These are phyloP conservation scores for Solanum hybrid DNA, from an alignment of 305 asterid genomes.

Conservation along the genomic window DNA sequence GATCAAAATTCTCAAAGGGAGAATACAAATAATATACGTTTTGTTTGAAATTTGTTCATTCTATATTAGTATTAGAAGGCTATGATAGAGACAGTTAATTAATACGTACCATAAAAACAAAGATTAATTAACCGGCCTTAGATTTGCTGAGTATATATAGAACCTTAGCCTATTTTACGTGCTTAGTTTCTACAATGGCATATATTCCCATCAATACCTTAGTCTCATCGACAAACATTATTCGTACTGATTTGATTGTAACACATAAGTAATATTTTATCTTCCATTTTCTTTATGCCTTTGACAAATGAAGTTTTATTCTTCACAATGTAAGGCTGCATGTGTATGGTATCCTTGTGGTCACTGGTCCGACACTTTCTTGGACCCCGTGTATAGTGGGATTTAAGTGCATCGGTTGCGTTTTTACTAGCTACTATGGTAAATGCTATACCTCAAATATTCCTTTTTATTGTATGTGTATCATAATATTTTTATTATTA, in stretches of 20 bases:
- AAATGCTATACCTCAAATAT: neutral
- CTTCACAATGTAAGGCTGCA: neutral
- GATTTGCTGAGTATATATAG: neutral
- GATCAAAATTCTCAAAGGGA: neutral
- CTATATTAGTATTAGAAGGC: neutral
- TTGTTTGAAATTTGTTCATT: neutral
- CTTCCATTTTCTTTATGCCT: neutral
- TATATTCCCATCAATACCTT: conserved; percentile 1
- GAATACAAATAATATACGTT: neutral
- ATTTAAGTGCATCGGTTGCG: neutral
- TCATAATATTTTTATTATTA: too few relatives aligned
- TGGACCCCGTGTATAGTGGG: neutral
- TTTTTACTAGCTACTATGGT: neutral
- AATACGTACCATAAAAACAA: neutral
- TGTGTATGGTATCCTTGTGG: neutral
- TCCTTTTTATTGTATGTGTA: too few relatives aligned
- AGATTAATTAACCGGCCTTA: neutral
- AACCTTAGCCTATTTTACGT: neutral
- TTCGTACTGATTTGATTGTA: neutral
- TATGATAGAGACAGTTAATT: neutral
- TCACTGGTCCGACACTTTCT: neutral
- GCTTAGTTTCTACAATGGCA: neutral
- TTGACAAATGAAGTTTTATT: neutral
- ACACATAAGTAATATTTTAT: neutral
- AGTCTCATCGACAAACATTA: neutral